These are phyloP conservation scores for Paramecium sonneborni DNA, from an alignment of 73 alveolate genomes.

Conservation along the genomic window DNA sequence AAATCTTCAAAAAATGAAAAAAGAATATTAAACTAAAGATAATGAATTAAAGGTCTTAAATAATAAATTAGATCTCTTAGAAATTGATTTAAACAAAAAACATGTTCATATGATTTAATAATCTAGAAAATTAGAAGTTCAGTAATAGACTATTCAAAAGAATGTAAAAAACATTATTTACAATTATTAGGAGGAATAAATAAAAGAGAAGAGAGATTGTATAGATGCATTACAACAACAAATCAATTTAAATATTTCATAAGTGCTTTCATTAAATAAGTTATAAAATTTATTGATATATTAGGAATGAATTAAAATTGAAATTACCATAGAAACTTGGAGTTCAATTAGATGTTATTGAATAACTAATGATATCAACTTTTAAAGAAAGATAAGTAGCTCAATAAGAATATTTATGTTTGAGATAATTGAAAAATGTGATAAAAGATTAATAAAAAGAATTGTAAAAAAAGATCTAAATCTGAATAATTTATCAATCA, in stretches of 20 bases:
- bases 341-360: not conserved
- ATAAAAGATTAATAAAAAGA: not conserved
- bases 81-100: not conserved
- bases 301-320: not conserved
- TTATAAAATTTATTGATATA: not conserved
- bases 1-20: not conserved
- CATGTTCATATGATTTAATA: not conserved
- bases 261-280: not conserved
- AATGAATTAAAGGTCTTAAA: not conserved
- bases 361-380: not conserved
- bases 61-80: not conserved
- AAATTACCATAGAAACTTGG: not conserved
- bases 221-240: not conserved
- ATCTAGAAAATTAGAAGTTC: not conserved
- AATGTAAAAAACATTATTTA: not conserved
- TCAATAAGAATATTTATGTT: not conserved
- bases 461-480: not conserved
- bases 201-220: not conserved
- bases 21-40: not conserved
- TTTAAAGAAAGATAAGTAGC: slow-evolving; percentile 2
- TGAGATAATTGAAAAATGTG: not conserved
- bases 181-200: not conserved
- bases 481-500: not conserved
- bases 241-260: not conserved
- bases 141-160: not conserved